Conservation (phyloP, 305 asterid species). For the Withania somnifera region DNA sequence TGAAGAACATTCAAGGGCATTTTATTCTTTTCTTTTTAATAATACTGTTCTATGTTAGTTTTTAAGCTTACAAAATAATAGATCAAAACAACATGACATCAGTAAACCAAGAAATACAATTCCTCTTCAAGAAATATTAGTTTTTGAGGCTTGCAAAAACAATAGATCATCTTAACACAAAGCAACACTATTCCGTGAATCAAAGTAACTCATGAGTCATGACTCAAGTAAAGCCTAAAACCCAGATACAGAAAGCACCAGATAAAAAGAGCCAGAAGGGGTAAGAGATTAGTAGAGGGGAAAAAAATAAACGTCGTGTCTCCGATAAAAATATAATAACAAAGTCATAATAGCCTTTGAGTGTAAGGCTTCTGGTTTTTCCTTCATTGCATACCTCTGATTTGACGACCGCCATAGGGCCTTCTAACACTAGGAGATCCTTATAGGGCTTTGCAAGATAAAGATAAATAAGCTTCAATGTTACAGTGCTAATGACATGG, state of each 20-base stretch:
- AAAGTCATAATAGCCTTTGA: not conserved
- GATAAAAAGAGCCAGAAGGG: not conserved
- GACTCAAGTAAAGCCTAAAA: not conserved
- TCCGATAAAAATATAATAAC: not conserved
- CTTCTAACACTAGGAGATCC: slow-evolving; percentile 7
- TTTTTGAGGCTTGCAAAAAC: not conserved
- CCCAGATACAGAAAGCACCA: not conserved
- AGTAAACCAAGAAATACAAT: not conserved
- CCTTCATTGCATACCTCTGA: slow-evolving; percentile 24
- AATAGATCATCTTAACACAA: not conserved
- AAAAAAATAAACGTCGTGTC: not conserved
- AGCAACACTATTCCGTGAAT: not conserved
- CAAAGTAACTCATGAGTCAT: not conserved
- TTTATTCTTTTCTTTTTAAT: too few relatives aligned
- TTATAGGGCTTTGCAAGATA: not conserved
- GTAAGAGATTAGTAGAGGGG: not conserved
- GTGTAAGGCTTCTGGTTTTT: not conserved
- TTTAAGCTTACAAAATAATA: not conserved
- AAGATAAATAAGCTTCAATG: not conserved
- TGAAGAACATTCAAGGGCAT: not conserved
- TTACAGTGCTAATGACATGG: not conserved
- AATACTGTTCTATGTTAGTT: not conserved
- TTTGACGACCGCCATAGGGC: slow-evolving; percentile 31
- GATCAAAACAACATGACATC: not conserved
- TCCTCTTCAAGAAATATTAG: not conserved